phyloP scores from a whole-genome alignment of 495 filamentous ascomycete species.

The Xylaria telfairii region DNA sequence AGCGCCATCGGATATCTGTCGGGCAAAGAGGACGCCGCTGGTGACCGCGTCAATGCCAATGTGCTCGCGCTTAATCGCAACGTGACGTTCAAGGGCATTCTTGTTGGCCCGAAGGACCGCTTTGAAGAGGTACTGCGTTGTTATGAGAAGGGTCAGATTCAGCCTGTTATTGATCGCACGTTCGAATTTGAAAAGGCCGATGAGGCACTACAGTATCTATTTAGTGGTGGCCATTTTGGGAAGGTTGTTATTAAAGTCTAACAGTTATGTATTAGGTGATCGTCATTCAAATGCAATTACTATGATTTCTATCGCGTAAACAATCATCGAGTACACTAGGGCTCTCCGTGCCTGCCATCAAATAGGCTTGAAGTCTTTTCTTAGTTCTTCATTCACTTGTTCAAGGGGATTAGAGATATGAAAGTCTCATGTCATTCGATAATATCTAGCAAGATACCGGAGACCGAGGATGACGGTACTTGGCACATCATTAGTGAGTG shows the following conservation, averaged over 20 bases:
- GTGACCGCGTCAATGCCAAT: constrained; percentile 46
- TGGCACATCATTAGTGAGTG: not conserved
- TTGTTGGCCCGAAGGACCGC: constrained; percentile 44
- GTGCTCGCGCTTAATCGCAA: constrained; percentile 46
- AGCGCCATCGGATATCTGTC: constrained; percentile 52
- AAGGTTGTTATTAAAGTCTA: constrained; percentile 52
- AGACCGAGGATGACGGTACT: not conserved
- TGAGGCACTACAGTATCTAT: constrained; percentile 55
- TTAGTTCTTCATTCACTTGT: not conserved
- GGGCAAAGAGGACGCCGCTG: constrained; percentile 51
- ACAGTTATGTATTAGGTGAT: not conserved
- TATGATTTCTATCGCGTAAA: not conserved
- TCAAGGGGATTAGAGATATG: not conserved
- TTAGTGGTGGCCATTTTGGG: constrained; percentile 50
- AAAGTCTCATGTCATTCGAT: not conserved
- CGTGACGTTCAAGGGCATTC: constrained; percentile 45
- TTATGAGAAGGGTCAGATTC: constrained; percentile 42
- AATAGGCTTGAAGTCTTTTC: not conserved
- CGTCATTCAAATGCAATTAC: not conserved
- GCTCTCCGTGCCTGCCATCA: not conserved
- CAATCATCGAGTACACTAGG: not conserved
- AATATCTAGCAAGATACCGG: too few species aligned
- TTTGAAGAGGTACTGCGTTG: constrained; percentile 45
- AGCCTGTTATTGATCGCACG: constrained; percentile 44
- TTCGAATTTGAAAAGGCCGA: constrained; percentile 47